phyloP scores from a whole-genome alignment of 2,329 filamentous ascomycete genomes.

The Claviceps sp. region DNA sequence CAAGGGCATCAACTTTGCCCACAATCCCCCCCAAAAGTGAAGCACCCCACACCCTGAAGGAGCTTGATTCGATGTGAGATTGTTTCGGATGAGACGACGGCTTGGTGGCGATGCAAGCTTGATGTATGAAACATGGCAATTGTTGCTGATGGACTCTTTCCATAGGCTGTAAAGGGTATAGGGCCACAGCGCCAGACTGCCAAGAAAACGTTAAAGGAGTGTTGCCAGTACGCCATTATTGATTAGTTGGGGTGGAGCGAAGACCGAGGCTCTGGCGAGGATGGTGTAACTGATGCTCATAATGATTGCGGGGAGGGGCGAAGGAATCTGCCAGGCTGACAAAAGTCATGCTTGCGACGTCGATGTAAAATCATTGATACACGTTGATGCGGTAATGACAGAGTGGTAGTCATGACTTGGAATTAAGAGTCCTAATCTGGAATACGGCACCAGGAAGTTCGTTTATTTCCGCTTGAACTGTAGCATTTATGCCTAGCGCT shows the following conservation, averaged over 20 bases:
- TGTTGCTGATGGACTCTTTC: constrained; percentile 24
- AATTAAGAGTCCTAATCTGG: constrained; percentile 76
- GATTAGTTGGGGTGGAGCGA: not conserved
- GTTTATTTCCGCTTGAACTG: constrained; percentile 77
- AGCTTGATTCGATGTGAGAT: constrained; percentile 16
- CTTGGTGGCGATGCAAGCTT: constrained; percentile 23
- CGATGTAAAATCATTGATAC: not conserved
- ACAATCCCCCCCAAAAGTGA: constrained; percentile 84
- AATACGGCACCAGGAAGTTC: constrained; percentile 85
- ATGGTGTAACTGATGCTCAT: not conserved
- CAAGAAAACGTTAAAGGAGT: not conserved
- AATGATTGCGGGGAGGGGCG: not conserved
- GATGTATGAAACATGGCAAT: constrained; percentile 21
- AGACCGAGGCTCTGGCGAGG: no score
- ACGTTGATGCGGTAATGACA: not conserved
- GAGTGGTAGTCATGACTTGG: constrained; percentile 39
- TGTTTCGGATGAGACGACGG: constrained; percentile 16
- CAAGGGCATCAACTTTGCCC: constrained; percentile 84
- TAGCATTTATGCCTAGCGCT: constrained; percentile 82
- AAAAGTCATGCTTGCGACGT: not conserved
- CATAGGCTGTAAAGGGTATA: constrained; percentile 25
- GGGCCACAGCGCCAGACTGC: constrained; percentile 9
- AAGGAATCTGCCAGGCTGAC: not conserved
- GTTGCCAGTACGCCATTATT: not conserved
- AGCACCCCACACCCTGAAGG: constrained; percentile 18